Base-by-base conservation (phyloP, 331 rosid species). In the Malus hybrid region DNA sequence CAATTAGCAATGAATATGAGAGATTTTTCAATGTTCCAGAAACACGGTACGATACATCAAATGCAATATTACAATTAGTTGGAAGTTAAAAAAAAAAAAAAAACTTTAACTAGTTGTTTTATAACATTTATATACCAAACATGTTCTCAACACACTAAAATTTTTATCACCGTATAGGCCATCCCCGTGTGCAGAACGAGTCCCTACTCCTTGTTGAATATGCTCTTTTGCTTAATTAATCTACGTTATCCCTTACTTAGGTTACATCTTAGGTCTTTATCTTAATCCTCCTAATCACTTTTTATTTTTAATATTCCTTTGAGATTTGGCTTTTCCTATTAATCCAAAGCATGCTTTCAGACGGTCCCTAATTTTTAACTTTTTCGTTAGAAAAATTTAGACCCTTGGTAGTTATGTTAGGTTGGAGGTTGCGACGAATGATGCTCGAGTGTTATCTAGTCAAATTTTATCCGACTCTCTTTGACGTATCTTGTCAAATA, bases 191-290 rank as follows among this genome's bases (percentile, higher is more conserved):
- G 63, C 42, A 60, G 12, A 36, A 60, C 76, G 7, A 39, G 18
- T 10, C 33, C 19, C 56, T 22, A 10, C 68, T 26, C 65, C 46
- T 22, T 11, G 22, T 48, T 63, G 55, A 77, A 69, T 64, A 82
- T 79, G 80, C 81, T 76, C 58, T 73, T 84, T 65, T 44, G 68
- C 30, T 20, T 7, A 1, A 85, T 32, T 87, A 79, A 82, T 91
- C 77, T 79, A 89, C 75, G 69, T 87, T 89, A 91, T 91, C 97
- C 87, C 82, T 79, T 73, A 78, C 89, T 86, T 82, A 78, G 87
- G 85, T 85, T 87, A 79, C 89, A 87, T 84, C 87, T 82, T 79
- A 58, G 34, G 70, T 58, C 42, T 15, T 16, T 33, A 42, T 42
- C 36, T 60, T 42, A 18, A 60, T 50, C 42, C 8, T 39, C 53